Percentiles rank a stretch among this genome's conserved stretches.
phyloP scores from a whole-genome alignment of 2,329 filamentous ascomycete genomes.

The Salinomyces thailandicus region DNA sequence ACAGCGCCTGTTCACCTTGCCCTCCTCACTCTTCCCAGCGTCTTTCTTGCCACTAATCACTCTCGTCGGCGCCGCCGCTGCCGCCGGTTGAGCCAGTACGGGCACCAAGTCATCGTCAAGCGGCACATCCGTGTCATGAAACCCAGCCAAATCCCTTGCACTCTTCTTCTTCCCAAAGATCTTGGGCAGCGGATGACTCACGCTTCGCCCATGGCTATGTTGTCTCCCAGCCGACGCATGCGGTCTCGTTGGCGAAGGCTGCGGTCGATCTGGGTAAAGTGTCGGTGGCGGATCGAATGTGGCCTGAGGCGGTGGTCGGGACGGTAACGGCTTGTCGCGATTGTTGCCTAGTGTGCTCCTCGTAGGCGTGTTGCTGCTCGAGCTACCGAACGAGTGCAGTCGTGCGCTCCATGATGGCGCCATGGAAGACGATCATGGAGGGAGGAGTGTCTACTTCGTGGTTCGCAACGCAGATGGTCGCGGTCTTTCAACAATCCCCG shows the following conservation, averaged over 20 bases:
- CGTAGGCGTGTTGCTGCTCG: slow-evolving; percentile 10
- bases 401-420: slow-evolving; percentile 25
- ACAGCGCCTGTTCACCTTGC: slow-evolving; percentile 60
- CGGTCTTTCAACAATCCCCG: too few species aligned
- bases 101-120: slow-evolving; percentile 38
- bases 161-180: slow-evolving; percentile 51
- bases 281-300: slow-evolving; percentile 12
- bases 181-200: slow-evolving; percentile 70
- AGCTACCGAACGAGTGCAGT: slow-evolving; percentile 19
- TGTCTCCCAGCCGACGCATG: slow-evolving; percentile 10
- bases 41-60: slow-evolving; percentile 21
- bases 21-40: slow-evolving; percentile 39
- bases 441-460: too few species aligned
- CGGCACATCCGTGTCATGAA: slow-evolving; percentile 23
- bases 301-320: slow-evolving; percentile 8
- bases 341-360: slow-evolving; percentile 7
- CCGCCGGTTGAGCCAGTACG: slow-evolving; percentile 27
- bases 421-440: too few species aligned
- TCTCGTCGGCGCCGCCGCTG: slow-evolving; percentile 11
- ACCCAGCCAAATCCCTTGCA: slow-evolving; percentile 30
- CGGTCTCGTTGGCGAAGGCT: slow-evolving; percentile 13
- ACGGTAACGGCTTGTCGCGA: slow-evolving; percentile 16
- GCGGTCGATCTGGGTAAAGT: slow-evolving; percentile 13
- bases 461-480: too few species aligned
- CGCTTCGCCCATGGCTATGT: slow-evolving; percentile 45